Conservation (phyloP, 352 stramenopile genomes). For the Phytopythium delawarense region DNA sequence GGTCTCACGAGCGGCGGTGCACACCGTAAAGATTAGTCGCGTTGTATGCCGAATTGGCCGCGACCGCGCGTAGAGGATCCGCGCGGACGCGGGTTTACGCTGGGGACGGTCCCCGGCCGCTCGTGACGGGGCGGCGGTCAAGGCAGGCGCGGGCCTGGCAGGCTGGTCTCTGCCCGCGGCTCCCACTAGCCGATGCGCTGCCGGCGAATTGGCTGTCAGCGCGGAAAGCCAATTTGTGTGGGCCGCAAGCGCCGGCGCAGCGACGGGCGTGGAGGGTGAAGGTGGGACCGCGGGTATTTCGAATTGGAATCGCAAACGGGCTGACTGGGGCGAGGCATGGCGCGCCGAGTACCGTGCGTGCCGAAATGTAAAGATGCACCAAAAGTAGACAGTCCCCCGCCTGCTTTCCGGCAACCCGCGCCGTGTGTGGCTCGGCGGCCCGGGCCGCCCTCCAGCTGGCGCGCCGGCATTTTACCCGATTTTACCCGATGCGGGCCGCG, state of each 20-base stretch:
- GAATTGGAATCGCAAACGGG: background rate
- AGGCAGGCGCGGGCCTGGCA: too few species aligned
- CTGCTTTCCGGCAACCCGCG: background rate
- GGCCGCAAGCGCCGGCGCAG: background rate
- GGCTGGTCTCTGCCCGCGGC: background rate
- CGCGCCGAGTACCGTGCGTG: background rate
- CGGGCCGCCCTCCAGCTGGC: background rate
- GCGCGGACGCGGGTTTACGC: too few species aligned
- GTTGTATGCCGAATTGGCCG: background rate
- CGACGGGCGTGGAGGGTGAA: background rate
- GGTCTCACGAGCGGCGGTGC: background rate
- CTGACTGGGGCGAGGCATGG: too few species aligned
- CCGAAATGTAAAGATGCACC: background rate
- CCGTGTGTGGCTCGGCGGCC: background rate
- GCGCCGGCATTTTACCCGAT: background rate
- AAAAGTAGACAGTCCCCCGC: background rate
- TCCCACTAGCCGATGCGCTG: slow-evolving; percentile 6
- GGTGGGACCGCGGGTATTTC: background rate
- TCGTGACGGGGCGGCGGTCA: too few species aligned
- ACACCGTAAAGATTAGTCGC: background rate
- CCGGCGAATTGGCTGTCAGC: slow-evolving; percentile 25
- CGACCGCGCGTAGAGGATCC: too few species aligned
- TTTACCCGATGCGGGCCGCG: background rate
- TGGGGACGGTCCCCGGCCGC: too few species aligned
- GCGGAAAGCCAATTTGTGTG: slow-evolving; percentile 19